Evolutionary conservation across 257 asterid species (phyloP).

Genomic region (Dorcoceras hygrometricum): DNA sequence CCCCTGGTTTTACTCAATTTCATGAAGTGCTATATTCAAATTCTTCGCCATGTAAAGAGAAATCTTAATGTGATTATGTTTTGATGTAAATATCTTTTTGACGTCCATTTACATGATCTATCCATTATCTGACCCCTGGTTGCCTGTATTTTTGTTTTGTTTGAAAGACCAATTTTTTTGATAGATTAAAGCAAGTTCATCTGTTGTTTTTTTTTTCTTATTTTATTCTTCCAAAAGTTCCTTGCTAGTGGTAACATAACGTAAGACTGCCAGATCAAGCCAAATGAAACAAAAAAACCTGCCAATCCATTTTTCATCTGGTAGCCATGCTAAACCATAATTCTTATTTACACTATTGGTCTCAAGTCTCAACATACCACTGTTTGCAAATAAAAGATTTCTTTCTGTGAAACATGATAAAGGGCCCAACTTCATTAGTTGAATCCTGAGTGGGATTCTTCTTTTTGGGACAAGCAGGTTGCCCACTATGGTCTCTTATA

Average conservation of each 20-base stretch:
- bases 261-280: slow-evolving; percentile 14
- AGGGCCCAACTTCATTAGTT: slow-evolving; percentile 1
- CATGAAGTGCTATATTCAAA: slow-evolving; percentile 15
- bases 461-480: slow-evolving; percentile 13
- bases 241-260: not conserved
- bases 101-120: slow-evolving; percentile 11
- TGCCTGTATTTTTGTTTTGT: slow-evolving; percentile 4
- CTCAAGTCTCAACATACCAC: slow-evolving; percentile 1
- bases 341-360: slow-evolving; percentile 1
- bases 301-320: slow-evolving; percentile 11
- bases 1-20: slow-evolving; percentile 18
- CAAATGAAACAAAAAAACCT: not conserved
- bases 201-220: not conserved
- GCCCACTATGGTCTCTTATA: slow-evolving; percentile 2
- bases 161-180: slow-evolving; percentile 12
- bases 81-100: slow-evolving; percentile 5
- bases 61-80: not conserved
- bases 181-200: slow-evolving; percentile 13
- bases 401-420: slow-evolving; percentile 9
- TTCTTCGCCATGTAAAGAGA: not conserved
- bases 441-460: slow-evolving; percentile 1
- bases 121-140: not conserved
- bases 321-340: slow-evolving; percentile 17
- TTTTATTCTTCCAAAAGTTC: not conserved
- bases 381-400: not conserved